Evolutionary conservation across 257 asterid species (phyloP).

Genomic region (Avicennia marina): DNA sequence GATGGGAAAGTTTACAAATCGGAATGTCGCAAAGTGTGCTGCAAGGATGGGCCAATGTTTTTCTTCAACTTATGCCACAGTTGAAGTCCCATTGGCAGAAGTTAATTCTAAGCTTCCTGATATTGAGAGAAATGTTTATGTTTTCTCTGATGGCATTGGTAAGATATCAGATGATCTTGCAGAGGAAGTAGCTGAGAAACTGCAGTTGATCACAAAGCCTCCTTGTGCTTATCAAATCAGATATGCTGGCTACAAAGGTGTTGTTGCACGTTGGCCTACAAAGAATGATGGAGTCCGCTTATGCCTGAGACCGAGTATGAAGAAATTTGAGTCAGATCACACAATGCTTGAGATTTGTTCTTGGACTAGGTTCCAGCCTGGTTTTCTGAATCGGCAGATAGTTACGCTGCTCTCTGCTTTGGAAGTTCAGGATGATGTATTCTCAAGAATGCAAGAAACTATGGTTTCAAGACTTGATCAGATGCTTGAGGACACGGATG

Average conservation of each 20-base stretch:
- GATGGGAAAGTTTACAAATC: constrained; percentile 73
- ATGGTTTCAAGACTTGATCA: constrained; percentile 60
- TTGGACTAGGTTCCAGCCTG: constrained; percentile 89
- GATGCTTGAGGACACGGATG: constrained; percentile 60
- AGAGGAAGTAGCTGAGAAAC: constrained; percentile 60
- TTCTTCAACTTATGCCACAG: constrained; percentile 94
- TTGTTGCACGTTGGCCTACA: constrained; percentile 77
- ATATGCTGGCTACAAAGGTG: constrained; percentile 88
- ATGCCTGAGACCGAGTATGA: constrained; percentile 70
- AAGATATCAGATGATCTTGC: constrained; percentile 74
- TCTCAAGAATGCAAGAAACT: constrained; percentile 75
- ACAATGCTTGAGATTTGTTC: constrained; percentile 84
- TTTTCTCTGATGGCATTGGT: constrained; percentile 93
- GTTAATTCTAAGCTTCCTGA: constrained; percentile 43
- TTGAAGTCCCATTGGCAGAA: constrained; percentile 45
- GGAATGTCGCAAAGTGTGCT: constrained; percentile 79
- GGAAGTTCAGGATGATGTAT: constrained; percentile 49
- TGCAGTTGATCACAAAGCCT: constrained; percentile 44
- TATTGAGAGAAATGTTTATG: constrained; percentile 50
- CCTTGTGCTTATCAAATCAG: constrained; percentile 94
- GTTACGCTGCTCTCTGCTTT: constrained; percentile 79
- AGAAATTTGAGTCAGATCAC: constrained; percentile 71
- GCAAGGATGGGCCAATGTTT: constrained; percentile 97
- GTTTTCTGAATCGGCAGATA: constrained; percentile 85
- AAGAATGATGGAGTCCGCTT: constrained; percentile 33